Evolutionary conservation across 192 early-diverging fungal species (phyloP), one percentile per base, ranked within the genome.

Genomic region (Entophlyctis luteolus): DNA sequence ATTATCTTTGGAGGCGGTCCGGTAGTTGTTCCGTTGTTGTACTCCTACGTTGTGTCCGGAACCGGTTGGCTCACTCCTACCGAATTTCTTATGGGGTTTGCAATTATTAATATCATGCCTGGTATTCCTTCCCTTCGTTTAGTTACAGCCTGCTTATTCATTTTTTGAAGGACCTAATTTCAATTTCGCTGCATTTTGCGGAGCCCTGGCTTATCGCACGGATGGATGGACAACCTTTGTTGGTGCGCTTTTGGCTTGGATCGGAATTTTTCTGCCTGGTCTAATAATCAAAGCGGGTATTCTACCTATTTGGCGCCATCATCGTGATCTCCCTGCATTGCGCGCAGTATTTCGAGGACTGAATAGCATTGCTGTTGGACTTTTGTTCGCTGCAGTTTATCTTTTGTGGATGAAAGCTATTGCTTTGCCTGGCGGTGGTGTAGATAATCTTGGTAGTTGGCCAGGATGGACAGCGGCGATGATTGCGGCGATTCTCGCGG

Each of bases 1-100:
- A 86, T 87, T 49, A 87, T 84, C 58, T 87, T 87, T 71, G 85
- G 82, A 8, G 85, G 87, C 0, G 87, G 87, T 18, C 79, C 87
- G 10, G 87, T 89, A 56, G 86, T 81, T 35, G 79, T 86, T 31
- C 84, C 87, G 8, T 68, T 81, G 35, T 59, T 81, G 0, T 72
- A 79, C 48, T 29, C 14, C 29, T 81, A 81, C 37, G 80, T 86
- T 2, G 84, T 82, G 20, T 50, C 70, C 48, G 14, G 6, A 4
- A 67, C 60, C n/a, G 76, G 72, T 6, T 89, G 87, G 87, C 70
- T 82, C 55, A 70, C 75, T 20, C 60, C 63, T 33, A 56, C 76
- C 4, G 86, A 89, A 54, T 89, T 89, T 63, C 58, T 87, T 34
- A 69, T 87, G 8, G 87, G 86, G 2, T 70, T 87, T 8, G 87